Evolutionary conservation across 768 basidiomycete species (phyloP), one percentile per base, ranked within the genome.

Genomic region (Panus rudis): DNA sequence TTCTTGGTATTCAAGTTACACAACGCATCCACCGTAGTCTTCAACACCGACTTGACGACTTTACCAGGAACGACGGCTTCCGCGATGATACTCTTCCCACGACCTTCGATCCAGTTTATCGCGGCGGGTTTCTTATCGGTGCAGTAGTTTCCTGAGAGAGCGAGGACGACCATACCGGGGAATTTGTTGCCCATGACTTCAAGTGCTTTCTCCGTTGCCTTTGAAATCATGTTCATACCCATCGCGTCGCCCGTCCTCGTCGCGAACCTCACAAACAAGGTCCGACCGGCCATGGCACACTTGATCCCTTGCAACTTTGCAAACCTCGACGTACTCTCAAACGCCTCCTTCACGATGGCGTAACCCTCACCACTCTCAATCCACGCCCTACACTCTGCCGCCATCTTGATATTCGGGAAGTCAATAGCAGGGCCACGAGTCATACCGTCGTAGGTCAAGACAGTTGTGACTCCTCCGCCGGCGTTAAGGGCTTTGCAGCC

Each of bases 221-320:
- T 99, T 7, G 86, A 89, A 58, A 98, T 96, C 96, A 98, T 99
- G 72, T 99, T 99, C 96, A 99, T 99, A 14, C 96, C 96, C 94
- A 98, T 99, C 32, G 96, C 94, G 57, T 98, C 94, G 23, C 93
- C 96, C 0, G 96, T 98, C 42, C 79, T 81, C 12, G 92, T 96
- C 46, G 87, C 86, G 58, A 99, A 97, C 37, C 96, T 79, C 19
- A 97, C 81, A 59, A 82, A 99, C 28, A 99, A 68, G 28, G 92
- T 94, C 31, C 96, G 78, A 4, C 96, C 96, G 5, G 96, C 96
- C 62, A 98, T 68, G 4, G 84, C 88, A 37, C 82, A 82, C 73
- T 94, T 94, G 54, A 98, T 69, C 43, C 73, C 74, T 64, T 84
- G 81, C 39, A 99, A 63, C 58, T 83, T 78, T 4, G 92, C 94